Evolutionary conservation across 345 rosid genomes (phyloP), one percentile per base, ranked within the genome.

Genomic region (Mercurialis annua): DNA sequence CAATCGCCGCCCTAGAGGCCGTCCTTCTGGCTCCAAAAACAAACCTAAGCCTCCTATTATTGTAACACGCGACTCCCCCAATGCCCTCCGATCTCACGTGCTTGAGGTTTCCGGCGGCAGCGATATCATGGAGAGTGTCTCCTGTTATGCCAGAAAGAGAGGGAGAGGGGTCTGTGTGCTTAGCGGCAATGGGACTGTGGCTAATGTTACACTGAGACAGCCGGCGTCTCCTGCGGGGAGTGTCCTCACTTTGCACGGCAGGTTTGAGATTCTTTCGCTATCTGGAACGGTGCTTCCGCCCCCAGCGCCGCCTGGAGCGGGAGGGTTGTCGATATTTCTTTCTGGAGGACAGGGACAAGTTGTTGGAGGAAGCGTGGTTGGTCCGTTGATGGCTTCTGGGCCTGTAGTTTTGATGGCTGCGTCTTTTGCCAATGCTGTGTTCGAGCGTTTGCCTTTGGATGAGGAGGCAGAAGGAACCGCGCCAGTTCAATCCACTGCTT

Each of bases 221-320:
- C 92, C 89, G 11, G 82, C 81, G 1, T 65, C 86, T 59, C 84
- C 88, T 1, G 77, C 76, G 0, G 95, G 90, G 38, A 82, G 86
- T 64, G 90, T 85, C 50, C 81, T 87, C 23, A 85, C 90, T 49
- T 82, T 89, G 67, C 92, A 85, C 68, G 96, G 96, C 23, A 78
- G 92, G 84, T 89, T 89, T 47, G 96, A 89, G 81, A 85, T 89
- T 68, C 87, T 87, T 46, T 85, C 92, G 4, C 80, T 89, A 26
- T 71, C 92, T 14, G 96, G 96, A 40, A 89, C 96, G 9, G 85
- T 87, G 63, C 87, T 89, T 50, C 96, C 96, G 29, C 92, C 96
- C 0, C 92, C 96, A 0, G 96, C 92, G 5, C 96, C 96, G 2
- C 92, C 96, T 0, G 79, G 86, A 17, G 88, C 92, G 0, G 89